Base-by-base conservation (phyloP, 352 stramenopile genomes). In the Pythium chondricola region DNA sequence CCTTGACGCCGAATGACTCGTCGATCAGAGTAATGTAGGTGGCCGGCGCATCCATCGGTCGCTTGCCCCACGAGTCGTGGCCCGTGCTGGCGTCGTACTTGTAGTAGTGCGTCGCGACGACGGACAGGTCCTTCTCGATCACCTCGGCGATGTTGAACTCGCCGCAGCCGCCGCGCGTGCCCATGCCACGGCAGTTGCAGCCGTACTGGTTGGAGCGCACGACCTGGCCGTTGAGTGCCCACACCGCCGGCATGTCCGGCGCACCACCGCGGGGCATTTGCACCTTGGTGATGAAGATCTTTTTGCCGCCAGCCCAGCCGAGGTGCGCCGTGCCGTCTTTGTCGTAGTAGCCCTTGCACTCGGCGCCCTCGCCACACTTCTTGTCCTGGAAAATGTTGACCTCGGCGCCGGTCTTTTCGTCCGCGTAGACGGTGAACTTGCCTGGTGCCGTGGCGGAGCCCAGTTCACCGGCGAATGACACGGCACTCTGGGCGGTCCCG, bases 81-180 rank as follows among this genome's bases (percentile, higher is more conserved):
- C 76, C 76, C 14, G 75, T 59, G 43, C 44, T 61, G 48, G 64
- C 74, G 21, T 87, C 63, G 63, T 86, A 86, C 58, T 80, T 83
- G 73, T 91, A 91, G 63, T 83, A 88, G 73, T 91, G 79, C 20
- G 76, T 88, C 25, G 79, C 70, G n/a, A 85, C 48, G 36, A 65
- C 61, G 58, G 29, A 77, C 38, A 58, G 58, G 58, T 85, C 72
- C 49, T 78, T 83, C 48, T 72, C 59, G 16, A 91, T 54, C 33
- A 86, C 76, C 58, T 91, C 79, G 26, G 67, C 76, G 29, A 91
- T 85, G 50, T 91, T 76, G 36, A 91, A 71, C 48, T 91, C 79
- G 42, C 79, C 79, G 43, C 79, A 91, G 45, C 79, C 79, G 24
- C 79, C 79, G 20, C 36, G 60, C 26, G 74, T 64, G 55, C 71